Percentiles rank a stretch among this genome's conserved stretches.
Evolutionary conservation across 345 rosid genomes (phyloP).

Genomic region (Ceriops tagal): DNA sequence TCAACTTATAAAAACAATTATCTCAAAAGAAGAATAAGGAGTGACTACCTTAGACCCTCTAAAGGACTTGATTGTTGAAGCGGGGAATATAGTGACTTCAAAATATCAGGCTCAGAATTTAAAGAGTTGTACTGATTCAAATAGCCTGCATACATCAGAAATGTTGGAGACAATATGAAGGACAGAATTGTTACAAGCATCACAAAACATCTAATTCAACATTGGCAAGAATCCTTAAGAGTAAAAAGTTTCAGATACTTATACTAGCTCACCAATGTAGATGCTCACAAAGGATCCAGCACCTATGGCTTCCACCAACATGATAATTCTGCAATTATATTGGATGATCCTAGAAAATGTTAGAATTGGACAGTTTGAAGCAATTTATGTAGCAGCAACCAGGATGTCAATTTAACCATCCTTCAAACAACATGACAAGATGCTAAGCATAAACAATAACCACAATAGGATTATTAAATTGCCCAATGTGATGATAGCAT

Average conservation of each 20-base stretch:
- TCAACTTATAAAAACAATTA: not conserved
- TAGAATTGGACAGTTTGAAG: no score
- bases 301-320: conserved; percentile 75
- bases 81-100: conserved; percentile 90
- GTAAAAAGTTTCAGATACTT: not conserved
- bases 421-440: not conserved
- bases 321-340: conserved; percentile 61
- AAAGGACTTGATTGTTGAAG: conserved; percentile 91
- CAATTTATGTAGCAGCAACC: not conserved
- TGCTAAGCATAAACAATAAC: not conserved
- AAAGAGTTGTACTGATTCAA: conserved; percentile 75
- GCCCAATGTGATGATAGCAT: not conserved
- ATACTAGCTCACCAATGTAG: conserved; percentile 66
- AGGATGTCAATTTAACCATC: not conserved
- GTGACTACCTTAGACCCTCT: conserved; percentile 75
- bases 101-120: conserved; percentile 86
- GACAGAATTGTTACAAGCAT: not conserved
- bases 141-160: conserved; percentile 55
- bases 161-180: not conserved
- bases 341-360: no score
- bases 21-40: not conserved
- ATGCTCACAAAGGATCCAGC: conserved; percentile 71
- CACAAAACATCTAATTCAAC: conserved; percentile 5
- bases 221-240: not conserved
- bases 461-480: not conserved